These are phyloP conservation scores for Zygoascus biomembranicola DNA, from an alignment of 805 yeast species.

Conservation along the genomic window DNA sequence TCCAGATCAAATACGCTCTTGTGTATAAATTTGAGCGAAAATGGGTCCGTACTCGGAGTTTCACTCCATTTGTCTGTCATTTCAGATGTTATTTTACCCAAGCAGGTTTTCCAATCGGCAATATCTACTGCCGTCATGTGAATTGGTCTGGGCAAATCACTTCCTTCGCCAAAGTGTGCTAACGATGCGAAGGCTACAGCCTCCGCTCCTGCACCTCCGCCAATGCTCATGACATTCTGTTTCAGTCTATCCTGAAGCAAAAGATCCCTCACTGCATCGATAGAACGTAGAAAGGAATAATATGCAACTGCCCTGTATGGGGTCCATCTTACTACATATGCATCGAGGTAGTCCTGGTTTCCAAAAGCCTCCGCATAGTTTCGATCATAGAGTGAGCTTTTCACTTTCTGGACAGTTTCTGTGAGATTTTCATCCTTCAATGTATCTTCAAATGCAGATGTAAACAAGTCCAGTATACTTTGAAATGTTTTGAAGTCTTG, in stretches of 20 bases:
- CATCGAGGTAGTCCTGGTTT: constrained; percentile 52
- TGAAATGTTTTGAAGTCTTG: constrained; percentile 3
- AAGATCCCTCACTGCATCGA: constrained; percentile 38
- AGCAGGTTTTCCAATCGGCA: constrained; percentile 64
- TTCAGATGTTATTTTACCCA: constrained; percentile 36
- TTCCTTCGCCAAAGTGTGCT: constrained; percentile 27
- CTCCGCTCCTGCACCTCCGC: constrained; percentile 91
- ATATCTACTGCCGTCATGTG: constrained; percentile 58
- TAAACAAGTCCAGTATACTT: constrained; percentile 22
- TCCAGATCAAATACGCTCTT: constrained; percentile 18
- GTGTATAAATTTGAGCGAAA: constrained; percentile 4
- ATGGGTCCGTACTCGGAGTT: constrained; percentile 4
- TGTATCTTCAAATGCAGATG: constrained; percentile 19
- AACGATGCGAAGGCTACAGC: constrained; percentile 55
- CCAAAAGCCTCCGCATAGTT: constrained; percentile 66
- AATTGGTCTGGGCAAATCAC: constrained; percentile 24
- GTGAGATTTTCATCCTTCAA: constrained; percentile 20
- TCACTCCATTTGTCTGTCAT: constrained; percentile 44
- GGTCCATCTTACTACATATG: constrained; percentile 80
- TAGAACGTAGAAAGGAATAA: constrained; percentile 51
- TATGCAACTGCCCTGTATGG: constrained; percentile 76
- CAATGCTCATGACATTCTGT: constrained; percentile 47
- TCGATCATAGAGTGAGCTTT: constrained; percentile 59
- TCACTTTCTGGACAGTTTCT: constrained; percentile 54
- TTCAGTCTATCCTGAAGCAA: neutral